A percentile compares a stretch with the other conserved stretches of the same genome.
Conservation (phyloP, 495 filamentous ascomycete species). For the Staphylotrichum longicolle region DNA sequence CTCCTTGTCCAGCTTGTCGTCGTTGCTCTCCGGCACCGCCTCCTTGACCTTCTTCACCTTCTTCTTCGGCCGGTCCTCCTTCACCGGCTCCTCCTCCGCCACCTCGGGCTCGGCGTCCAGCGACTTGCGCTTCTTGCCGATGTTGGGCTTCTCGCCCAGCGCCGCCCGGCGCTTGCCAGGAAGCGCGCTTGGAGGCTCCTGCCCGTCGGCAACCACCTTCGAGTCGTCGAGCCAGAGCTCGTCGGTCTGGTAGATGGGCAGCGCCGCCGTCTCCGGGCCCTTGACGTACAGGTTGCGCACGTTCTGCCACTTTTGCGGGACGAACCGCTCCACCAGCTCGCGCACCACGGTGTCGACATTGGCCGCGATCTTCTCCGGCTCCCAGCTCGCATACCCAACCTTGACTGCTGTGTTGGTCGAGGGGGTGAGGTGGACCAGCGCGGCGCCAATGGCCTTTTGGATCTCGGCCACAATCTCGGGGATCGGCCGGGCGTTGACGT, state of each 20-base stretch:
- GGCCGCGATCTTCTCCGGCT: slow-evolving; percentile 68
- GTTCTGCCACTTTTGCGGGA: slow-evolving; percentile 81
- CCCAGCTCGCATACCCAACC: slow-evolving; percentile 69
- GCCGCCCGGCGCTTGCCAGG: slow-evolving; percentile 37
- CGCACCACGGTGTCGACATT: slow-evolving; percentile 73
- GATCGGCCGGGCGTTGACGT: slow-evolving; percentile 43
- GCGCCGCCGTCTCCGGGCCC: slow-evolving; percentile 74
- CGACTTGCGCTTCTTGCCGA: slow-evolving; percentile 66
- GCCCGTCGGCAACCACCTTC: slow-evolving; percentile 67
- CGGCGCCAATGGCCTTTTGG: slow-evolving; percentile 63
- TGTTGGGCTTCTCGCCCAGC: slow-evolving; percentile 54
- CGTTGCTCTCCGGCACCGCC: slow-evolving; percentile 46
- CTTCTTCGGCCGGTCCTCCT: slow-evolving; percentile 49
- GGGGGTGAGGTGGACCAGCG: slow-evolving; percentile 54
- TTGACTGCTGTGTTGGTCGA: slow-evolving; percentile 50
- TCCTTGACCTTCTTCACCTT: slow-evolving; percentile 45
- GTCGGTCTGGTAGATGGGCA: slow-evolving; percentile 88
- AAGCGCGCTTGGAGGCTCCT: slow-evolving; percentile 48
- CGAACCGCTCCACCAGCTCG: slow-evolving; percentile 68
- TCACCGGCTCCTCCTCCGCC: slow-evolving; percentile 47
- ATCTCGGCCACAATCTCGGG: slow-evolving; percentile 66
- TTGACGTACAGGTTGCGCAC: slow-evolving; percentile 85
- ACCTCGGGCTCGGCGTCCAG: slow-evolving; percentile 42
- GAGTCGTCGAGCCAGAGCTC: slow-evolving; percentile 83
- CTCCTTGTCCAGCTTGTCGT: slow-evolving; percentile 58